Base-by-base conservation (phyloP, 2,329 filamentous ascomycete species). In the Stachybotrys echinatus region DNA sequence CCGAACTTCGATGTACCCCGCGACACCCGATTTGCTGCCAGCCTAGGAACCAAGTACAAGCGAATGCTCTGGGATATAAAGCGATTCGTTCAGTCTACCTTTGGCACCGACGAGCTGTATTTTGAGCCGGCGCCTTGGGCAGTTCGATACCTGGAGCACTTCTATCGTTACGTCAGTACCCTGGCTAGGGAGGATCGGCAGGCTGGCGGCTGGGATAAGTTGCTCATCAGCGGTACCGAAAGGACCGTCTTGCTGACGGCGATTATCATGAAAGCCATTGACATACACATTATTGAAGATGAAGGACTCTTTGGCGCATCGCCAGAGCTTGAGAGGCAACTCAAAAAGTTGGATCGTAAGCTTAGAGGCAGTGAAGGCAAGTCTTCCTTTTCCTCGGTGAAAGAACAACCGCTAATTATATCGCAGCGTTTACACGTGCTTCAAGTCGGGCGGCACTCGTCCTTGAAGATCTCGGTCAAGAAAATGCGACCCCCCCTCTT, bases 281-380 rank as follows among this genome's bases (percentile, higher is more conserved):
- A n/a, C n/a, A n/a, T n/a, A n/a, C n/a, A n/a, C n/a, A n/a, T n/a
- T n/a, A n/a, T n/a, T n/a, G n/a, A n/a, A n/a, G n/a, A n/a, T n/a
- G n/a, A n/a, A n/a, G n/a, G 49, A 7, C 54, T 68, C 3, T 69
- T 69, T 52, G 66, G 66, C 12, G 64, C 65, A 19, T 49, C 50
- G 17, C 17, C 52, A 2, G 54, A 56, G n/a, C 63, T 67, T 46
- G 37, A 38, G 23, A 49, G 53, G 45, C 44, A 54, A 3, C 53
- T 68, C 3, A 31, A 49, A 10, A 8, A 34, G 27, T 14, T 34
- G 3, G 27, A 34, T 14, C 10, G 14, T 3, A 5, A 34, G 14
- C 10, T 10, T 14, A 34, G 10, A 34, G 27, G 10, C 3, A 34
- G 10, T 14, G 27, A 34, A 34, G 27, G 27, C 14, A 34, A 34